Conservation (phyloP, 495 filamentous ascomycete genomes). For the Neurospora terricola region DNA sequence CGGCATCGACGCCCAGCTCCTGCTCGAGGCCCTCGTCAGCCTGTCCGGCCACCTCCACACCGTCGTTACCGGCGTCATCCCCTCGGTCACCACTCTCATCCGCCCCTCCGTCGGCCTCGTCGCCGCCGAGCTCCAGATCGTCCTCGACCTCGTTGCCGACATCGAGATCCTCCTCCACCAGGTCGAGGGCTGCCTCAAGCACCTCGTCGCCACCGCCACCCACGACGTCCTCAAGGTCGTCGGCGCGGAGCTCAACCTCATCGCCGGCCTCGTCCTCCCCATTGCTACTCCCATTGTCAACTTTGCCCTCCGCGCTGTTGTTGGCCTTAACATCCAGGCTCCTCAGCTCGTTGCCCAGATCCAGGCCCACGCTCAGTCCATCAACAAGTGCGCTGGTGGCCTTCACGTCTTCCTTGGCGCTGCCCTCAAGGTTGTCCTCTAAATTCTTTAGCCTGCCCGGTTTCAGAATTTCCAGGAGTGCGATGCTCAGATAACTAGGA, state of each 20-base stretch:
- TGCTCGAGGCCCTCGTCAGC: conserved; percentile 1
- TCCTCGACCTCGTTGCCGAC: conserved; percentile 4
- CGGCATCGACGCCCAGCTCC: background rate
- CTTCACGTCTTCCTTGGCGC: background rate
- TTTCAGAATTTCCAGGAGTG: background rate
- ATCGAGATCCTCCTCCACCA: conserved; percentile 1
- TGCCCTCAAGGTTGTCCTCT: background rate
- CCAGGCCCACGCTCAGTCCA: background rate
- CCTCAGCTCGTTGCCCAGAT: background rate
- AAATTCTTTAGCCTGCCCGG: background rate
- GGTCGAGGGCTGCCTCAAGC: conserved; percentile 3
- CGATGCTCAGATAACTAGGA: background rate
- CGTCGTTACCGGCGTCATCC: background rate
- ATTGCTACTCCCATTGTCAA: background rate
- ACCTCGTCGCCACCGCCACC: conserved; percentile 1
- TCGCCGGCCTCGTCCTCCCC: background rate
- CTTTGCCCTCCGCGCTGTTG: background rate
- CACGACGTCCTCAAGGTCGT: background rate
- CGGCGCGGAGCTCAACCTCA: background rate
- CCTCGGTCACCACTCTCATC: background rate
- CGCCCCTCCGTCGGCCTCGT: background rate
- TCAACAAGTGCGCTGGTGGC: background rate
- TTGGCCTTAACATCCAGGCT: background rate
- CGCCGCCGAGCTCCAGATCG: conserved; percentile 2
- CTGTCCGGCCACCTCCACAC: conserved; percentile 2